Base-by-base conservation (phyloP, 2,329 filamentous ascomycete genomes). In the Colletotrichum trifolii region DNA sequence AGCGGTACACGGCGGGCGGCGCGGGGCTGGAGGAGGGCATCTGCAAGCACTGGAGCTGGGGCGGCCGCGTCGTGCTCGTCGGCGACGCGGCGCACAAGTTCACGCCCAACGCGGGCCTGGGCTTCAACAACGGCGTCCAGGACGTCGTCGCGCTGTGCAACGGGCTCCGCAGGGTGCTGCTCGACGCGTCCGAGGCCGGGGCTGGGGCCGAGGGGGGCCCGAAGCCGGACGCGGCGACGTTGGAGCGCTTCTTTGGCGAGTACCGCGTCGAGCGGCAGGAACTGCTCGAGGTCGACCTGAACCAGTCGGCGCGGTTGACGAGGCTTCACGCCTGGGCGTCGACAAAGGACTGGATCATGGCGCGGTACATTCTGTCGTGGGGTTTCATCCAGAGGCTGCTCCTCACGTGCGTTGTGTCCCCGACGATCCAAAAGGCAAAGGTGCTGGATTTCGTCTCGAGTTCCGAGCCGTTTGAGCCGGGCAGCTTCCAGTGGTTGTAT, bases 11-110 rank as follows among this genome's bases (percentile, higher is more conserved):
- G 3, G 69, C 69, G 1, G 76, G 76, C 4, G 67, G 79, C 15
- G 71, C 74, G 0, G 73, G 74, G 42, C 68, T 81, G 1, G 76
- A 79, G 15, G 78, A 81, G 50, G 79, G 78, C 0, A 70, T 79
- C 2, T 69, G 77, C 9, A 52, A 67, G 9, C 69, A 77, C 48
- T 80, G 77, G 78, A 76, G 73, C 59, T 73, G 70, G 66, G 71
- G 67, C 7, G 75, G 77, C 2, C 69, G 75, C 1, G 67, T 80
- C 8, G 76, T 76, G 1, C 73, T 81, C 1, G 72, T 69, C 0
- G 78, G 78, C 0, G 78, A 81, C 45, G 68, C 78, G 0, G 73
- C 71, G 1, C 78, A 80, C 60, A 80, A 79, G 45, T 75, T 75
- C 54, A 79, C 77, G 0, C 76, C 78, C 0, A 78, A 75, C 52